Conservation (phyloP, 2,329 filamentous ascomycete genomes). For the Aspergillus versicolor region DNA sequence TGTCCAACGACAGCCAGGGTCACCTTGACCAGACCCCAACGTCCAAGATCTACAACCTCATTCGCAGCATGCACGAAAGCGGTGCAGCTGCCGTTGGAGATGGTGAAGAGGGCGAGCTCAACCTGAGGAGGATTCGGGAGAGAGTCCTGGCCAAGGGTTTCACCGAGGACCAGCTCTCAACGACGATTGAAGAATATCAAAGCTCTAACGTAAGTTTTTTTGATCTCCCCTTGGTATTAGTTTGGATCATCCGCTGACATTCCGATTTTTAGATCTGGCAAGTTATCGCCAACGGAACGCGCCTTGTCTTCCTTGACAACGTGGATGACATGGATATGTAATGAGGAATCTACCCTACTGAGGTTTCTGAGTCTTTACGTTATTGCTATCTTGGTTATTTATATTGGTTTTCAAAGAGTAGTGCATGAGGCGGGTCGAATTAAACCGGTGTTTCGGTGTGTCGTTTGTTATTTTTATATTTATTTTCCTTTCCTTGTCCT, state of each 20-base stretch:
- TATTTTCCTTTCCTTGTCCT: neutral
- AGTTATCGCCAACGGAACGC: slow-evolving; percentile 68
- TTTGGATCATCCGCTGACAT: slow-evolving; percentile 40
- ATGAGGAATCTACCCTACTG: slow-evolving; percentile 5
- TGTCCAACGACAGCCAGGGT: slow-evolving; percentile 68
- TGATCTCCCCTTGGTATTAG: neutral
- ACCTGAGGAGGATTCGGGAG: slow-evolving; percentile 84
- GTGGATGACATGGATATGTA: slow-evolving; percentile 54
- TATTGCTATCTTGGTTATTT: slow-evolving; percentile 4
- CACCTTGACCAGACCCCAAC: slow-evolving; percentile 73
- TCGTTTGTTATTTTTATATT: slow-evolving; percentile 1
- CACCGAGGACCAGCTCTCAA: slow-evolving; percentile 87
- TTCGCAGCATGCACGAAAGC: slow-evolving; percentile 81
- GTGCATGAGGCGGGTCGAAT: slow-evolving; percentile 9
- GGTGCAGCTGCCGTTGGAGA: slow-evolving; percentile 78
- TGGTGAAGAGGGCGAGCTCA: slow-evolving; percentile 72
- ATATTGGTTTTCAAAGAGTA: neutral
- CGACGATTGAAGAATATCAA: slow-evolving; percentile 85
- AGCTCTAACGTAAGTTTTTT: slow-evolving; percentile 74
- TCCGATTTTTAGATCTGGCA: slow-evolving; percentile 66
- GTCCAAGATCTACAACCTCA: slow-evolving; percentile 91
- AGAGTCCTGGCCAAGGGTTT: slow-evolving; percentile 94
- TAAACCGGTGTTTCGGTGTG: slow-evolving; percentile 13
- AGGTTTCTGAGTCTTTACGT: neutral
- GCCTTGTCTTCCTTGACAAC: slow-evolving; percentile 70